phyloP scores from a whole-genome alignment of 352 stramenopile species.

The Globisporangium yorkense region DNA sequence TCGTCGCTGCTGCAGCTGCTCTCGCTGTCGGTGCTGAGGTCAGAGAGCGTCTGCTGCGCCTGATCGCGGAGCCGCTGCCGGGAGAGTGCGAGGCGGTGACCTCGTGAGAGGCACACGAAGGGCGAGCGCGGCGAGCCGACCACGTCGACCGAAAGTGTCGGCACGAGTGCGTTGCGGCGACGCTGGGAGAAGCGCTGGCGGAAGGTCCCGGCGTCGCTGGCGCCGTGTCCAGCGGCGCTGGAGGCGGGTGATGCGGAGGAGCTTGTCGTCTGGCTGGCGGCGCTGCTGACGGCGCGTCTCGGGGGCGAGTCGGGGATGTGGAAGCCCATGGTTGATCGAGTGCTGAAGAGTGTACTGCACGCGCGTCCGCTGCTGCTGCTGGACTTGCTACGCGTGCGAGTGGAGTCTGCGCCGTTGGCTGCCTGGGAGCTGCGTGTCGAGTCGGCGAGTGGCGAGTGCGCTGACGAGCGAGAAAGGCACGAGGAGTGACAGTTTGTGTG shows the following conservation, averaged over 20 bases:
- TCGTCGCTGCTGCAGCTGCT: conserved; percentile 1
- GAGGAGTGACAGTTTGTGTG: conserved; percentile 30
- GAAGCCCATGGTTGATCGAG: conserved; percentile 41
- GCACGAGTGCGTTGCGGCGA: conserved; percentile 57
- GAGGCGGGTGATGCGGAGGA: neutral
- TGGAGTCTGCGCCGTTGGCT: neutral
- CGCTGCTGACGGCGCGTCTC: conserved; percentile 16
- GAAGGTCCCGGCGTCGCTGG: conserved; percentile 2
- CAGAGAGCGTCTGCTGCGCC: conserved; percentile 9
- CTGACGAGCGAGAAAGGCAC: conserved; percentile 14
- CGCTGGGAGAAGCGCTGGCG: conserved; percentile 13
- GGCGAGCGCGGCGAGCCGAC: conserved; percentile 39
- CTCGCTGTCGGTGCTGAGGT: neutral
- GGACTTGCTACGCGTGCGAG: neutral
- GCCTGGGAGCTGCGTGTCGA: neutral
- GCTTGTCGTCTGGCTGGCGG: conserved; percentile 11
- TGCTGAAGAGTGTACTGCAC: neutral
- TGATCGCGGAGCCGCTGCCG: conserved; percentile 30
- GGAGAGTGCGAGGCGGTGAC: conserved; percentile 25
- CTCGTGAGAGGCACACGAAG: conserved; percentile 24
- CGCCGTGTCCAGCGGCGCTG: neutral
- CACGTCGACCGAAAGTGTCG: conserved; percentile 34
- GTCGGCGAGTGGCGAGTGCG: neutral
- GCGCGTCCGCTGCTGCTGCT: neutral
- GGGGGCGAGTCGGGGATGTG: conserved; percentile 56